A percentile compares a stretch with the other conserved stretches of the same genome.
These are phyloP conservation scores for Panaeolus cyanescens DNA, from an alignment of 768 basidiomycete species.

Conservation along the genomic window DNA sequence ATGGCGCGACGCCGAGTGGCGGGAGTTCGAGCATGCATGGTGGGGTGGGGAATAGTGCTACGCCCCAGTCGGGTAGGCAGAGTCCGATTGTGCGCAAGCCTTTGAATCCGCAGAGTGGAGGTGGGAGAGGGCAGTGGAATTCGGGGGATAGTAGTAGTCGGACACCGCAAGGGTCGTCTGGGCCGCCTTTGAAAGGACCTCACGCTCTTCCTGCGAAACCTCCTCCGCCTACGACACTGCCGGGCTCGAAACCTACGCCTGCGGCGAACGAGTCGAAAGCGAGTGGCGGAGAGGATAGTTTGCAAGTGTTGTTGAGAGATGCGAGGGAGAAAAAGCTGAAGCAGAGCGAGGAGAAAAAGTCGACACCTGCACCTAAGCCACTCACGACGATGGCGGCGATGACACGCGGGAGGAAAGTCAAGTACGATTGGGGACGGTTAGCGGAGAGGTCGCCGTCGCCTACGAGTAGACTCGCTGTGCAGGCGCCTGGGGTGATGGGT, in stretches of 20 bases:
- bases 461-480: slow-evolving; percentile 1
- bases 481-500: slow-evolving; percentile 4
- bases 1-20: not conserved
- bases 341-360: not conserved
- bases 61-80: not conserved
- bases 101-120: not conserved
- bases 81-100: not conserved
- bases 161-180: not conserved
- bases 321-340: not conserved
- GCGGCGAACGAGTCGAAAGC: not conserved
- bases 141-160: not conserved
- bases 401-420: not conserved
- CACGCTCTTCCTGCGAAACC: slow-evolving; percentile 4
- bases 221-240: no score
- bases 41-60: not conserved
- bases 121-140: not conserved
- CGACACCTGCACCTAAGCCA: not conserved
- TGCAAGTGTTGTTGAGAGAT: not conserved
- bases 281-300: not conserved
- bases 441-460: slow-evolving; percentile 31
- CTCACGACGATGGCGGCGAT: not conserved
- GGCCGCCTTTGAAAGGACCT: not conserved
- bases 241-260: no score
- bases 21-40: not conserved
- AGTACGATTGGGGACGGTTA: not conserved